These are phyloP conservation scores for Conticribra guillardii DNA, from an alignment of 108 stramenopile genomes.

Conservation along the genomic window DNA sequence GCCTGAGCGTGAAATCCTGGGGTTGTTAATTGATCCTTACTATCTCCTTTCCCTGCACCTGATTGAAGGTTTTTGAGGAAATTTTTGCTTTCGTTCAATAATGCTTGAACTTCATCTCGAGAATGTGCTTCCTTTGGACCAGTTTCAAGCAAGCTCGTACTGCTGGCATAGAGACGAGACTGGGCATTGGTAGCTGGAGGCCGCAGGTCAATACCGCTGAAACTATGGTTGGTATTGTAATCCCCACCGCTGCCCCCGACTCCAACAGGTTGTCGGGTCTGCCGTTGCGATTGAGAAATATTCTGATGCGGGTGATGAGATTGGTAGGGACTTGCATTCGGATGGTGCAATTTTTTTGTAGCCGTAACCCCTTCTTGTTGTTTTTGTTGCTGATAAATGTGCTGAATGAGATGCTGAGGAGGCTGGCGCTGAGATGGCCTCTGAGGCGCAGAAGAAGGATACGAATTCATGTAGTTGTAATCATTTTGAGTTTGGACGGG, in stretches of 20 bases:
- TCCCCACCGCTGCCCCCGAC: neutral
- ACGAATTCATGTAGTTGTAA: constrained; percentile 6
- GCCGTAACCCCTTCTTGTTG: neutral
- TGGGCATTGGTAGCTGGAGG: neutral
- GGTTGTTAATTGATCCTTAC: no score
- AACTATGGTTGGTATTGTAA: neutral
- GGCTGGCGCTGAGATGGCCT: constrained; percentile 3
- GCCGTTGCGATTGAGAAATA: neutral
- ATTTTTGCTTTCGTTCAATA: no score
- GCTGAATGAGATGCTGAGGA: constrained; percentile 7
- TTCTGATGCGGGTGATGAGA: neutral
- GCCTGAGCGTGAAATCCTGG: no score
- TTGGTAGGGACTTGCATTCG: neutral
- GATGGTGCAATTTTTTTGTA: neutral
- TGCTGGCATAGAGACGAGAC: neutral
- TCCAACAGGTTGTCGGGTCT: neutral
- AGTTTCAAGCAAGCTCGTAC: neutral
- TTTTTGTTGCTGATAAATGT: neutral
- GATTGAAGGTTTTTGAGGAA: no score
- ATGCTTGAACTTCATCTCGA: neutral
- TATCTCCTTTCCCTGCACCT: no score
- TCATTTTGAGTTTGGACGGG: neutral
- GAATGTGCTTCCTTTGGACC: neutral
- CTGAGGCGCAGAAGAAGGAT: constrained; percentile 4
- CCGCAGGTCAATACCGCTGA: neutral